Base-by-base conservation (phyloP, 805 yeast genomes). In the Sugiyamaella chiloensis region DNA sequence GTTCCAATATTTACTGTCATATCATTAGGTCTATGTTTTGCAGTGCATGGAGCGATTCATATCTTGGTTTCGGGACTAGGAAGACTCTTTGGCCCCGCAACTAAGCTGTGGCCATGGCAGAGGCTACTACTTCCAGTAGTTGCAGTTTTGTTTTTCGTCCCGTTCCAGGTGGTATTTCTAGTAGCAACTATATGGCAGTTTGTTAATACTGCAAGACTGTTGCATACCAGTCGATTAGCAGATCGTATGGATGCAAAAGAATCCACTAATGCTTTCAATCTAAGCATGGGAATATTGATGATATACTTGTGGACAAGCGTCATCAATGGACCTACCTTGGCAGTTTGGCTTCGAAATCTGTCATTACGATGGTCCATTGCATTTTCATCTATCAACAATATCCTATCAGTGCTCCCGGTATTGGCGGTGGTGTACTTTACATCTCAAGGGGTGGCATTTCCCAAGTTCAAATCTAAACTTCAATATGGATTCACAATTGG, bases 271-370 rank as follows among this genome's bases (percentile, higher is more conserved):
- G 62, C 74, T 47, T 67, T 68, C 53, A 83, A 86, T 56, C 86
- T 75, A 63, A 80, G 83, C 54, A 49, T 79, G 20, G 74, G 90
- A 1, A 50, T 87, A 2, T 61, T 85, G 24, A 64, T 86, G 58
- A 57, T 88, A 42, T 79, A 88, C 81, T 52, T 86, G 7, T 85
- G 95, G 85, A 73, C 85, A 7, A 65, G 86, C 5, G 93, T 95
- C 0, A 79, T 89, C 23, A 83, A 86, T 58, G 71, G 81, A 0
- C 96, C 96, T 0, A 79, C 85, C 2, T 61, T 90, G 24, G 71
- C 88, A 49, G 96, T 89, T 1, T 88, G 89, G 72, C 67, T 87
- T 24, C 96, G 87, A 60, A 86, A 88, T 60, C 71, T 88, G 50
- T 76, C 86, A 1, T 24, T 43, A 29, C 32, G 42, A 19, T 43